phyloP scores from a whole-genome alignment of 495 filamentous ascomycete species.

The Letharia columbiana region DNA sequence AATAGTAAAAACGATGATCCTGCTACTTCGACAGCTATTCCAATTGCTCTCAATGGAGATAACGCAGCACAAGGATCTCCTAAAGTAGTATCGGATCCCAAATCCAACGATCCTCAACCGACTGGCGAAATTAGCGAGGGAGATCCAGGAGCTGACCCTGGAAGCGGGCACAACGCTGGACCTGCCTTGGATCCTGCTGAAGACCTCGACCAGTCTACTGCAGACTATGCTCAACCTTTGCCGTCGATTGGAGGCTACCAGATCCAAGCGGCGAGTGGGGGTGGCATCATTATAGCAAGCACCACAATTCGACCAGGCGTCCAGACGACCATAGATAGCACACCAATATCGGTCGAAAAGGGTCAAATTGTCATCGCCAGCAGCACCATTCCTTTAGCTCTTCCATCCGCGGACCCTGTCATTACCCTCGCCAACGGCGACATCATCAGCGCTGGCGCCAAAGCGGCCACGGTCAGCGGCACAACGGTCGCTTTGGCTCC shows the following conservation, averaged over 20 bases:
- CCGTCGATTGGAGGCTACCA: conserved; percentile 3
- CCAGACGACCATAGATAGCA: neutral
- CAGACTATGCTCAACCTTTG: neutral
- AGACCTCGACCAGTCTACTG: neutral
- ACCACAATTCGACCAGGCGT: neutral
- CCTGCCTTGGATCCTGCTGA: neutral
- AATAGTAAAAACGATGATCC: neutral
- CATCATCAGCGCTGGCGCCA: conserved; percentile 6
- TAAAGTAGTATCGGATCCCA: neutral
- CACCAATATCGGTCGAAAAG: neutral
- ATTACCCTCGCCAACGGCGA: neutral
- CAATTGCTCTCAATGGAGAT: neutral
- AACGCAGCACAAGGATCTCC: neutral
- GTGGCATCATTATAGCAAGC: conserved; percentile 5
- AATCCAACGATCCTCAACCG: neutral
- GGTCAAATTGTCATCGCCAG: neutral
- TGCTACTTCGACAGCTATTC: neutral
- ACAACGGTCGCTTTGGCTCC: neutral
- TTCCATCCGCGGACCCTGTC: neutral
- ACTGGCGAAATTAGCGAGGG: neutral
- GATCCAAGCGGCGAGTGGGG: conserved; percentile 1
- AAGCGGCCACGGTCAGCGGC: neutral
- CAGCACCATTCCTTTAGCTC: neutral
- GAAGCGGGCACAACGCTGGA: neutral
- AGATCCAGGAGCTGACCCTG: neutral